Evolutionary conservation across 2,329 filamentous ascomycete species (phyloP).

Genomic region (Pestalotiopsis fici): DNA sequence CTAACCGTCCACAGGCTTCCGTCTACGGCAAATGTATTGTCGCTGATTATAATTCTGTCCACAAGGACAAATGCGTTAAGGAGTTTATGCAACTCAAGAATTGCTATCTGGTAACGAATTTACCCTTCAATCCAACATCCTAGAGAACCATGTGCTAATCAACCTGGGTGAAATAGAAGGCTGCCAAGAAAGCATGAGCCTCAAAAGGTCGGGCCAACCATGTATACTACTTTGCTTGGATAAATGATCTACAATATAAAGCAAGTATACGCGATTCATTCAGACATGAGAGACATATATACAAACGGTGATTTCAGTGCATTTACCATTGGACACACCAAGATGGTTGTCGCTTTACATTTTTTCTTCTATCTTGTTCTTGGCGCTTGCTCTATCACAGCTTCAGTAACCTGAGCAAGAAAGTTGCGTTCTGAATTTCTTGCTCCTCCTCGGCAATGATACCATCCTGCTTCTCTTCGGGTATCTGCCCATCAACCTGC

Average conservation of each 20-base stretch:
- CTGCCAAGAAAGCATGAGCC: constrained; percentile 47
- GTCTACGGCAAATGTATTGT: constrained; percentile 91
- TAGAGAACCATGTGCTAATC: not conserved
- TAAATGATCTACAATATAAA: not conserved
- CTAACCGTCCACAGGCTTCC: constrained; percentile 61
- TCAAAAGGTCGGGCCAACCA: not conserved
- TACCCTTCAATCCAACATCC: not conserved
- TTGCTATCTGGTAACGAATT: constrained; percentile 75
- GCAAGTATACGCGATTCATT: not conserved
- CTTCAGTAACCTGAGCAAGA: constrained; percentile 75
- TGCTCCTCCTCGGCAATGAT: constrained; percentile 83
- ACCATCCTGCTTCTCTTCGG: constrained; percentile 49
- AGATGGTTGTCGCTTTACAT: constrained; percentile 5
- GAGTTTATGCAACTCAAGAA: constrained; percentile 87
- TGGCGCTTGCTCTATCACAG: constrained; percentile 43
- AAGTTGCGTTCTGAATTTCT: constrained; percentile 80
- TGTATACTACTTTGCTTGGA: not conserved
- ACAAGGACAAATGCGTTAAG: constrained; percentile 85
- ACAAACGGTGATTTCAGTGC: not conserved
- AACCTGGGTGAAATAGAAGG: constrained; percentile 38
- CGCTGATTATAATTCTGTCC: constrained; percentile 83
- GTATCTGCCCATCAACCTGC: constrained; percentile 58
- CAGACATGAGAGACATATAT: not conserved
- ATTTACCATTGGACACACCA: not conserved
- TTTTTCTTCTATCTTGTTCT: constrained; percentile 11